Evolutionary conservation across 106 monocot genomes (phyloP), one percentile per base, ranked within the genome.

Genomic region (Dendrobium huoshanense): DNA sequence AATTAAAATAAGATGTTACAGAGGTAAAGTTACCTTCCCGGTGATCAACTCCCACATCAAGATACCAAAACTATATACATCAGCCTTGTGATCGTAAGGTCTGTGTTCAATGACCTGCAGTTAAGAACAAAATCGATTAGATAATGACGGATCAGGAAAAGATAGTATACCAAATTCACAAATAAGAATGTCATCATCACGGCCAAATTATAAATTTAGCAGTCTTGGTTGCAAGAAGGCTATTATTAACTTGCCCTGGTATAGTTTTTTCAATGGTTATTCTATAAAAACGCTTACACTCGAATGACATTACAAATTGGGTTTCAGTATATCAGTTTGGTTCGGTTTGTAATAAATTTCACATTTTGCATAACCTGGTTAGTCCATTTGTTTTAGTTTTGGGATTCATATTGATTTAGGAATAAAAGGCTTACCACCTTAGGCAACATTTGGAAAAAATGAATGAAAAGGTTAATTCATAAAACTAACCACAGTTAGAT

Each of bases 1-100:
- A 13, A 24, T 19, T 37, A 37, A 33, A 70, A 70, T 37, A 70
- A 13, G 73, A 45, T 27, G 41, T 67, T 79, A 10, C 67, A 67
- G 42, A 15, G 41, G 20, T 49, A 73, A 48, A 73, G 45, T 77
- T 85, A 94, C 94, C 87, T 91, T 94, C 78, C 86, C 87, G 0
- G 91, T 89, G 56, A 94, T 75, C 41, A 94, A 77, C 79, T 94
- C 94, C 94, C 94, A 94, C 13, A 94, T 82, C 55, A 94, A 78
- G 68, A 94, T 79, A 72, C 80, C 87, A 55, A 94, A 94, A 79
- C 91, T 94, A 73, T 91, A 94, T 68, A 94, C 91, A 86, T 91
- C 94, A 83, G 91, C 94, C 75, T 94, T 94, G 77, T 94, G 94
- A 89, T 91, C 91, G 78, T 94, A 94, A 51, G 86, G 86, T 75